Base-by-base conservation (phyloP, 352 stramenopile genomes). In the Thalassiosira exigua region DNA sequence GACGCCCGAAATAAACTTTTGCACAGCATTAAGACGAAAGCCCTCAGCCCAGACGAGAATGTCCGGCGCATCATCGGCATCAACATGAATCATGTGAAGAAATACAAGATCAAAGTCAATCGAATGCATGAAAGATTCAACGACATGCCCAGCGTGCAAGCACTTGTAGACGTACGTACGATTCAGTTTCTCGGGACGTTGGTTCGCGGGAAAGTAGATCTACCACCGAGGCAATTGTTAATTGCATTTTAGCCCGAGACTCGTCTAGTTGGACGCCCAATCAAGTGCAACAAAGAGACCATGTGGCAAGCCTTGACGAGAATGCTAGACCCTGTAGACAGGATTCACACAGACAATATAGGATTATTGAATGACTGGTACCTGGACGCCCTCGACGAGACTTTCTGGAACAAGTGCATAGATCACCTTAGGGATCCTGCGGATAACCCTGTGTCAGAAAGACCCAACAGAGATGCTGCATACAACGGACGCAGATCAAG, bases 41-140 rank as follows among this genome's bases (percentile, higher is more conserved):
- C n/a, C n/a, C 11, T 11, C 11, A 48, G 11, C 39, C 39, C 11
- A 17, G 11, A 48, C 11, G n/a, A 48, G 11, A n/a, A n/a, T n/a
- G n/a, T n/a, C n/a, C n/a, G n/a, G n/a, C n/a, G n/a, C n/a, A 81
- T 81, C n/a, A 44, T 75, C 7, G 24, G 30, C 2, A 66, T 81
- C 12, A 75, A 24, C 1, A 75, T 75, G 42, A 0, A 14, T 4
- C 29, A 81, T 54, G 64, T 74, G 1, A 62, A 69, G 48, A 56
- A 80, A 4, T 1, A 80, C 0, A 5, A 19, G 9, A 74, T 80
- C 30, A 59, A 14, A 22, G 65, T 57, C n/a, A 14, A 54, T n/a
- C 3, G 66, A 29, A 12, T 79, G 11, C 19, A 44, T 33, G 46
- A 54, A 36, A 57, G 12, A 9, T 81, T 71, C 54, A 26, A 61